Base-by-base conservation (phyloP, 2,329 filamentous ascomycete genomes). In the Arthroderma sp. region DNA sequence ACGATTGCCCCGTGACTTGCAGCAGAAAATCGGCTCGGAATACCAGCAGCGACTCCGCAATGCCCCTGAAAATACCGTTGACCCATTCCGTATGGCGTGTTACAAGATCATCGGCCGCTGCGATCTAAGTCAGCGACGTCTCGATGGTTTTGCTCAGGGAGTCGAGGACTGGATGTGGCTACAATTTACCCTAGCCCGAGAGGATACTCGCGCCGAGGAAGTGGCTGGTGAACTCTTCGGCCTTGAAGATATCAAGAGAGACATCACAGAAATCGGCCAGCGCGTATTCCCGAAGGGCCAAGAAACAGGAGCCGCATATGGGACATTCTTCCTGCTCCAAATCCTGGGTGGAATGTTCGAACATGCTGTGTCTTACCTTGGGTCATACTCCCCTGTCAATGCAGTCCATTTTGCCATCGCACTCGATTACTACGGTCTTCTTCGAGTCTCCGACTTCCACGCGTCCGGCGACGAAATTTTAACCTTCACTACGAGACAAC, bases 21-120 rank as follows among this genome's bases (percentile, higher is more conserved):
- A 94, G 56, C 84, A 87, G 53, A 83, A 85, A 51, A 94, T 94
- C 65, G 84, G 83, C 54, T 86, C 83, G 51, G 88, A 95, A 59
- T 95, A 93, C 64, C 83, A 83, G 42, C 85, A 93, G 60, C 81
- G 87, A 38, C 76, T 81, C 28, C 82, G 86, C 51, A 86, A 93
- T 56, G 85, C 85, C 0, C 84, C 86, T 0, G 85, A 91, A 47
- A 82, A 88, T 58, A 84, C 85, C 1, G 80, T 93, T 51, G 91
- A 98, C 61, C 91, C 91, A 28, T 98, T 93, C 68, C 81, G 87
- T 44, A 88, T 94, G 79, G 88, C 89, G 40, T 95, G 91, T 63
- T 96, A 96, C 73, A 96, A 98, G 72, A 81, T 98, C 50, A 83
- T 98, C 54, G 91, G 93, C 38, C 86, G 78, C 41, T 81, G 77